Evolutionary conservation across 2,329 filamentous ascomycete genomes (phyloP).

Genomic region (Clarireedia hainanense): DNA sequence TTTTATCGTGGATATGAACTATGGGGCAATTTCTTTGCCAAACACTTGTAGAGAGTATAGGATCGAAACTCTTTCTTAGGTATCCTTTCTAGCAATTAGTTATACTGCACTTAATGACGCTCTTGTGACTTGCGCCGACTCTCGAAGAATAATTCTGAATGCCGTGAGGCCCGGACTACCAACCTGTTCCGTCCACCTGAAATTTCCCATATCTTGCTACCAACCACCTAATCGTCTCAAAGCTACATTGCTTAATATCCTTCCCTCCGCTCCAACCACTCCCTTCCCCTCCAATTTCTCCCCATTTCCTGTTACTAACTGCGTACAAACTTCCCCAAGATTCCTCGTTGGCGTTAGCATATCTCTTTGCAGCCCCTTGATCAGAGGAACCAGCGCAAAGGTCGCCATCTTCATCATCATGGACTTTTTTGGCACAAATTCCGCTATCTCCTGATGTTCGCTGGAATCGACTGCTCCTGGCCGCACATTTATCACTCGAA

Average conservation of each 20-base stretch:
- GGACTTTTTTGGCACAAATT: constrained; percentile 25
- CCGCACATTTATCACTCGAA: constrained; percentile 50
- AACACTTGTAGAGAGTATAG: not conserved
- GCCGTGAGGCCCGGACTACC: too few relatives aligned
- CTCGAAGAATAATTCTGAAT: too few relatives aligned
- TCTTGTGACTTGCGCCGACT: too few relatives aligned
- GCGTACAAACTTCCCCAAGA: constrained; percentile 39
- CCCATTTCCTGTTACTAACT: constrained; percentile 41
- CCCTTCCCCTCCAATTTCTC: constrained; percentile 32
- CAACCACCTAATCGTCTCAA: constrained; percentile 33
- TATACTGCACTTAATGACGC: too few relatives aligned
- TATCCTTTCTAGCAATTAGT: too few relatives aligned
- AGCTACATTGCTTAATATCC: constrained; percentile 32
- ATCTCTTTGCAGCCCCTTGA: constrained; percentile 26
- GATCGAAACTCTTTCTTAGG: too few relatives aligned
- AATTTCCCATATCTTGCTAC: not conserved
- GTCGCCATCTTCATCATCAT: constrained; percentile 21
- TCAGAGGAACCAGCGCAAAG: constrained; percentile 15
- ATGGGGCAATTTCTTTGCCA: not conserved
- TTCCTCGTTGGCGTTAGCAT: constrained; percentile 38
- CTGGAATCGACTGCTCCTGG: constrained; percentile 51
- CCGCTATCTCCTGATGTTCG: constrained; percentile 33
- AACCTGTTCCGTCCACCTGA: too few relatives aligned
- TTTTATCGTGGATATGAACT: constrained; percentile 9
- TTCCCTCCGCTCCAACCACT: constrained; percentile 31